Evolutionary conservation across 169 alveolate genomes (phyloP).

Genomic region (Ichthyophthirius multifiliis): DNA sequence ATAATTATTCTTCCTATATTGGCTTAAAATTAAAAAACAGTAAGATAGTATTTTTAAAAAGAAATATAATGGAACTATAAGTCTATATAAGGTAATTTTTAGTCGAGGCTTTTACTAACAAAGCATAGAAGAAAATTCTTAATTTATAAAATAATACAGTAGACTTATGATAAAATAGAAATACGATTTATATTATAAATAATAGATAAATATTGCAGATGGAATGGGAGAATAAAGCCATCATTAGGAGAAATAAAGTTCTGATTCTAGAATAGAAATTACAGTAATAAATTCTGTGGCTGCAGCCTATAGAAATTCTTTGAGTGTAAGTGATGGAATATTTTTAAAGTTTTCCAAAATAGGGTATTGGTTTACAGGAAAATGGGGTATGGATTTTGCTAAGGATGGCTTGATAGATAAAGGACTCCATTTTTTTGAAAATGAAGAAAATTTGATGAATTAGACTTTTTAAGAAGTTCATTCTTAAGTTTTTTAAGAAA

Average conservation of each 20-base stretch:
- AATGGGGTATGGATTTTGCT: conserved; percentile 20
- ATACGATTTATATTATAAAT: neutral
- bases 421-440: neutral
- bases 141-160: neutral
- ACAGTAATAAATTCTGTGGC: neutral
- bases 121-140: neutral
- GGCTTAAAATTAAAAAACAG: neutral
- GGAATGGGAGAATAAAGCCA: neutral
- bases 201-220: neutral
- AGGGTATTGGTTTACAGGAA: conserved; percentile 38
- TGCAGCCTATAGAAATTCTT: neutral
- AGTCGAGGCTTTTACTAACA: neutral
- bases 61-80: neutral
- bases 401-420: neutral
- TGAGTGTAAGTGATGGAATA: neutral
- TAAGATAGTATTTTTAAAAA: neutral
- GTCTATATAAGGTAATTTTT: neutral
- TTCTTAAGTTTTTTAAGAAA: too few relatives aligned
- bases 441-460: neutral
- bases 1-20: too few relatives aligned
- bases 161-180: neutral
- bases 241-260: neutral
- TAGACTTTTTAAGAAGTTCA: too few relatives aligned
- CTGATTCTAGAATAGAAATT: neutral
- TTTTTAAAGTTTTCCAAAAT: neutral